Percentiles rank a stretch among this genome's conserved stretches.
These are phyloP conservation scores for Talinum fruticosum DNA, from an alignment of 148 eudicot genomes.

Conservation along the genomic window DNA sequence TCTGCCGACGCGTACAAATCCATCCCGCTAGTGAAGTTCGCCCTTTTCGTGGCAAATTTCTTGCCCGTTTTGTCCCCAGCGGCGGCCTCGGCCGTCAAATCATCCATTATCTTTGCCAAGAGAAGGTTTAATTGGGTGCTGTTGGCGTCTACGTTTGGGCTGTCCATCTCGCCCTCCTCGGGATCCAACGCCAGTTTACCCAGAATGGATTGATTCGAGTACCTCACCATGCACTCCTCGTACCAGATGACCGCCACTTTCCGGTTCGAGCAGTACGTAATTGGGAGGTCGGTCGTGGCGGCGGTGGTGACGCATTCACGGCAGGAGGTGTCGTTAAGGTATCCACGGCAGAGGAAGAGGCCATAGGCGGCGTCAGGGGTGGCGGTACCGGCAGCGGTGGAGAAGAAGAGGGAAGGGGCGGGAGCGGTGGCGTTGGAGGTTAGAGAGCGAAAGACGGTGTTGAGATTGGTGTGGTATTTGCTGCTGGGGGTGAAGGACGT, in stretches of 20 bases:
- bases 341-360: constrained; percentile 38
- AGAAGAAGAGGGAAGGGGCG: constrained; percentile 35
- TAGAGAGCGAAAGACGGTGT: constrained; percentile 39
- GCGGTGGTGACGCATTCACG: constrained; percentile 23
- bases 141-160: constrained; percentile 2
- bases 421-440: constrained; percentile 26
- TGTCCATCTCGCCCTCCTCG: neutral
- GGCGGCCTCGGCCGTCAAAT: constrained; percentile 11
- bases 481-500: constrained; percentile 33
- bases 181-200: neutral
- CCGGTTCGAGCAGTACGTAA: constrained; percentile 19
- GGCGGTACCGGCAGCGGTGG: constrained; percentile 20
- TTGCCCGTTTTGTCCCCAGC: neutral
- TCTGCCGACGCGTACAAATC: constrained; percentile 31
- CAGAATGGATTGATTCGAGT: constrained; percentile 28
- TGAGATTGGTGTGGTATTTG: constrained; percentile 38
- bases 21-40: neutral
- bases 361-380: constrained; percentile 23
- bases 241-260: constrained; percentile 28
- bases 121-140: constrained; percentile 14
- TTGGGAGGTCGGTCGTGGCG: constrained; percentile 16
- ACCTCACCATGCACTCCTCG: constrained; percentile 37
- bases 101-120: neutral
- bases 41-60: constrained; percentile 24
- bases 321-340: constrained; percentile 22